phyloP scores from a whole-genome alignment of 75 land plant species.

The Azolla pinnata region DNA sequence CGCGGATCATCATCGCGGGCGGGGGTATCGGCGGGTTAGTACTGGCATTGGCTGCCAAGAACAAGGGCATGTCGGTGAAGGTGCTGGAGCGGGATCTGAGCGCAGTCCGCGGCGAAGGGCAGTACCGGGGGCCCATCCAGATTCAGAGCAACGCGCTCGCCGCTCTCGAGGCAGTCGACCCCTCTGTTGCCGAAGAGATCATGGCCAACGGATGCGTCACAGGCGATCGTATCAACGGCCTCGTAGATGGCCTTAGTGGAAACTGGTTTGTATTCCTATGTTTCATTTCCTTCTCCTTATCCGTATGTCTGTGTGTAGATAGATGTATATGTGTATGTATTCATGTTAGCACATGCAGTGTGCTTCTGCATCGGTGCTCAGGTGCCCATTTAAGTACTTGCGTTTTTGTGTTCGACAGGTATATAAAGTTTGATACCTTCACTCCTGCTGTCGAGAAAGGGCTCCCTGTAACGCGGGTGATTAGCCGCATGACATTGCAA shows the following conservation, averaged over 20 bases:
- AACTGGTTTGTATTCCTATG: conserved; percentile 29
- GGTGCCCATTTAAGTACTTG: too few relatives aligned
- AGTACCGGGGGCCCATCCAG: conserved; percentile 94
- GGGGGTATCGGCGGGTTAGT: conserved; percentile 94
- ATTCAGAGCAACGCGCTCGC: conserved; percentile 94
- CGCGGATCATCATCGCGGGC: conserved; percentile 59
- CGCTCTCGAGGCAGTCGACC: conserved; percentile 83
- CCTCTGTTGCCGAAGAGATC: conserved; percentile 69
- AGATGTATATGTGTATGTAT: too few relatives aligned
- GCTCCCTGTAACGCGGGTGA: conserved; percentile 85
- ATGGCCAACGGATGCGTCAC: conserved; percentile 76
- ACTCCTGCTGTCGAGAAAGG: conserved; percentile 89
- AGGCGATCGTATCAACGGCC: conserved; percentile 86
- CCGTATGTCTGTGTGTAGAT: not conserved
- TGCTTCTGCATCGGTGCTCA: too few relatives aligned
- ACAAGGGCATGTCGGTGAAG: conserved; percentile 69
- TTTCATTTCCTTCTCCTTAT: not conserved
- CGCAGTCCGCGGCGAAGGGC: conserved; percentile 86
- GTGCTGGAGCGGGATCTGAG: conserved; percentile 89
- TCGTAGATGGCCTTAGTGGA: conserved; percentile 85
- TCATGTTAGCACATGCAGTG: too few relatives aligned
- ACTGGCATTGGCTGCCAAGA: conserved; percentile 74
- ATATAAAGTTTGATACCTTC: conserved; percentile 89
- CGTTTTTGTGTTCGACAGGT: too few relatives aligned
- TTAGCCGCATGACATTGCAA: conserved; percentile 84